A percentile compares a stretch with the other conserved stretches of the same genome.
phyloP scores from a whole-genome alignment of 139 green algal genomes.

The Penium margaritaceum region DNA sequence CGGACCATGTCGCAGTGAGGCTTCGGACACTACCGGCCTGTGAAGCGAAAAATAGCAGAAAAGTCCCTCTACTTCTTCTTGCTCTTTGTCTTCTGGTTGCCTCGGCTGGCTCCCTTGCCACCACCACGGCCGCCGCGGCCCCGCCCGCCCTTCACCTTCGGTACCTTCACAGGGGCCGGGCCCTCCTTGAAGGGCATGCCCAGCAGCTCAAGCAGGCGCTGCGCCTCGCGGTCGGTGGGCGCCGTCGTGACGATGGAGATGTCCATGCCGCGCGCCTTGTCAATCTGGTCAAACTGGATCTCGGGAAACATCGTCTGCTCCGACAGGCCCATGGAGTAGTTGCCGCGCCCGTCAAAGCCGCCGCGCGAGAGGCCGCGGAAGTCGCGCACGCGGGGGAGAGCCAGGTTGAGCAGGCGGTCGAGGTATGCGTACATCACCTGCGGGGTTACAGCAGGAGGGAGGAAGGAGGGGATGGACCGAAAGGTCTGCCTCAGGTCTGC shows the following conservation, averaged over 20 bases:
- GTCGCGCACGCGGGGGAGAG: constrained; percentile 34
- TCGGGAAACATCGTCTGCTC: constrained; percentile 41
- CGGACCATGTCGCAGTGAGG: no score
- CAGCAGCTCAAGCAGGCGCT: neutral
- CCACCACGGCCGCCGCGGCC: neutral
- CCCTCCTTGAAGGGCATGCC: constrained; percentile 29
- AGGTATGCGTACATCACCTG: constrained; percentile 36
- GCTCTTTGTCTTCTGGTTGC: constrained; percentile 9
- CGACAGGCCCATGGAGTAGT: constrained; percentile 25
- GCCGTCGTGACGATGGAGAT: constrained; percentile 36
- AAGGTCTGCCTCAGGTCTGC: no score
- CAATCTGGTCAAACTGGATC: constrained; percentile 38
- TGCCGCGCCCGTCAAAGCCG: constrained; percentile 34
- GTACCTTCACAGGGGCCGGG: neutral
- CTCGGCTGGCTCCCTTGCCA: no score
- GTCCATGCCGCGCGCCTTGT: constrained; percentile 39
- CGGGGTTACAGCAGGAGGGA: neutral
- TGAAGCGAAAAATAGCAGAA: no score
- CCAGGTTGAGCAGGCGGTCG: constrained; percentile 27
- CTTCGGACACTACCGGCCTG: no score
- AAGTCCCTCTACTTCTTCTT: constrained; percentile 14
- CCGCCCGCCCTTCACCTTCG: neutral
- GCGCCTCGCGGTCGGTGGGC: constrained; percentile 26
- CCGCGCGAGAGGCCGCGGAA: constrained; percentile 39
- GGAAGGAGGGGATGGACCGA: neutral